These are phyloP conservation scores for Groenewaldozyma tartarivorans DNA, from an alignment of 805 yeast genomes.

Conservation along the genomic window DNA sequence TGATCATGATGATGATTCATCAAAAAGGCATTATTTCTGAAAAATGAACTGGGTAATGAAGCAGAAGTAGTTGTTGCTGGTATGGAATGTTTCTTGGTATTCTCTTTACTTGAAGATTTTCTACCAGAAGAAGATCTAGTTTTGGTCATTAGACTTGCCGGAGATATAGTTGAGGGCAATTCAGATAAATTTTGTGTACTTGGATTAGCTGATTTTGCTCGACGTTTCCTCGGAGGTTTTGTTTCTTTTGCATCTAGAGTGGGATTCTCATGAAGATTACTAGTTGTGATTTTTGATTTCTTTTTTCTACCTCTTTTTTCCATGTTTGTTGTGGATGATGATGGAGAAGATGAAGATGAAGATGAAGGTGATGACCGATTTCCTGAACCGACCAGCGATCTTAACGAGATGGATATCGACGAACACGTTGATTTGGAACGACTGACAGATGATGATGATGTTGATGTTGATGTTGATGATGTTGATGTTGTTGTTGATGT, in stretches of 20 bases:
- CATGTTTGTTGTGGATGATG: background rate
- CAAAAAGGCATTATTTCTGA: background rate
- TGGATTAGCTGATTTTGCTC: conserved; percentile 13
- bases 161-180: conserved; percentile 16
- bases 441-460: background rate
- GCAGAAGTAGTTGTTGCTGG: background rate
- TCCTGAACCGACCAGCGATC: background rate
- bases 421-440: background rate
- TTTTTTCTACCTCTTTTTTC: background rate
- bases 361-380: background rate
- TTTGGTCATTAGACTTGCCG: conserved; percentile 16
- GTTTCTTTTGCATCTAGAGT: conserved; percentile 7
- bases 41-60: background rate
- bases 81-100: too few relatives aligned
- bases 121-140: too few relatives aligned
- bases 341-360: background rate
- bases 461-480: background rate
- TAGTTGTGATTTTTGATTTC: background rate
- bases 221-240: conserved; percentile 6
- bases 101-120: too few relatives aligned
- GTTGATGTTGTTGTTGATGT: background rate
- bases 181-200: background rate
- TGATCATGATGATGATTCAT: too few relatives aligned
- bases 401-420: background rate
- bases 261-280: too few relatives aligned